Conservation (phyloP, 345 rosid genomes). For the Eutrema japonicum region DNA sequence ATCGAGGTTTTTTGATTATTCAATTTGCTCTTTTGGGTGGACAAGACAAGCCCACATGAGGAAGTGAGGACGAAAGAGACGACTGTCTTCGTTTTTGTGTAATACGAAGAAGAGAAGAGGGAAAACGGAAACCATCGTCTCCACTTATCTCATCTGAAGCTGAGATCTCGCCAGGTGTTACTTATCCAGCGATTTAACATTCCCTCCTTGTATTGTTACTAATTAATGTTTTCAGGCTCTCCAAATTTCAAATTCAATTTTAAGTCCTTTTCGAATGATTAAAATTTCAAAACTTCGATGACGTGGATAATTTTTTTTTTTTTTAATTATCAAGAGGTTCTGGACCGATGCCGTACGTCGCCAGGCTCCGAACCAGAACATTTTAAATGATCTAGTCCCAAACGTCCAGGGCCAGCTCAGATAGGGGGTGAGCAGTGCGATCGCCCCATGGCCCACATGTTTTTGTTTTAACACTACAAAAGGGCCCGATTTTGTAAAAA, state of each 20-base stretch:
- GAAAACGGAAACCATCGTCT: conserved; percentile 15
- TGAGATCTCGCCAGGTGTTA: conserved; percentile 14
- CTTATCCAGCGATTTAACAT: not conserved
- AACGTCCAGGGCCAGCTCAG: too few relatives aligned
- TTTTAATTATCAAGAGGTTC: too few relatives aligned
- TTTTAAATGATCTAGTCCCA: too few relatives aligned
- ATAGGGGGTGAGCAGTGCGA: too few relatives aligned
- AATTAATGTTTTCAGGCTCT: not conserved
- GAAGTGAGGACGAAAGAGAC: conserved; percentile 5
- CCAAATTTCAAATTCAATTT: not conserved
- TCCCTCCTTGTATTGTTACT: not conserved
- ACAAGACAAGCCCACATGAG: conserved; percentile 3
- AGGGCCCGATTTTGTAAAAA: too few relatives aligned
- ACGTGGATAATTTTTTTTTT: too few relatives aligned
- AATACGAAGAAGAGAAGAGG: not conserved
- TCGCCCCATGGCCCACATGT: too few relatives aligned
- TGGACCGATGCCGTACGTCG: too few relatives aligned
- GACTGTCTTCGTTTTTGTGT: not conserved
- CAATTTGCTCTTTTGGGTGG: not conserved
- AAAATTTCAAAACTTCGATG: too few relatives aligned
- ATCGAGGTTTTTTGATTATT: not conserved
- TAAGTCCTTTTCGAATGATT: not conserved
- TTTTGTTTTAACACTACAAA: too few relatives aligned
- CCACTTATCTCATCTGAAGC: conserved; percentile 4
- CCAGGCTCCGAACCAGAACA: too few relatives aligned